Base-by-base conservation (phyloP, 1,284 basidiomycete genomes). In the Rhodotorula mucilaginosa region DNA sequence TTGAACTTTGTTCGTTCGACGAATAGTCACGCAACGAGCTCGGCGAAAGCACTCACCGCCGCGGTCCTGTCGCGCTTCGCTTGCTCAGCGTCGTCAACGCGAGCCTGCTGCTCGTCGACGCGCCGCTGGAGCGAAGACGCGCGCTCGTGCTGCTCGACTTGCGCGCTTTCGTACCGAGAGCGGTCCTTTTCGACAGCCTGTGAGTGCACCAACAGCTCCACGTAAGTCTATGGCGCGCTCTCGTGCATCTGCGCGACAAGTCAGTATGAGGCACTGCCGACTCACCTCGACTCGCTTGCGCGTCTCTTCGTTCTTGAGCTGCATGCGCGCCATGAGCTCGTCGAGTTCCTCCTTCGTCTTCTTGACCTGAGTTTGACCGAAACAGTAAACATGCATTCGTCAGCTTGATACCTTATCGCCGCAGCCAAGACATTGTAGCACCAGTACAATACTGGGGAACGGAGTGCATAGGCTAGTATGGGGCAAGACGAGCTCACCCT, bases 301-400 rank as follows among this genome's bases (percentile, higher is more conserved):
- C 16, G 59, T 54, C 26, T 69, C 65, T 15, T 70, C 69, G 60
- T 78, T 78, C 65, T 71, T 74, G 2, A 72, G 7, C 18, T 64
- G 58, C 77, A 78, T 78, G 18, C 44, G 47, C 2, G 74, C 76
- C 73, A 78, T 75, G 51, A 74, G 60, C 12, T 69, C 72, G 18
- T 78, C 77, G 34, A 77, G 34, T 44, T 77, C 72, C 23, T 72
- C 73, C 3, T 57, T 57, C 39, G 72, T 68, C 54, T 72, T 69
- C 65, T 74, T 75, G 31, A 67, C 73, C 72, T 76, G 63, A 13
- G 8, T 12, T 12, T 44, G 39, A 34, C 49, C 16, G 5, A 12
- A 8, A 13, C 10, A 44, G 12, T 16, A 39, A 10, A 29, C 49
- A 26, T 19, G 19, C 3, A n/a, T 16, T 16, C 26, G 5, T 57